A percentile compares a stretch with the other conserved stretches of the same genome.
These are phyloP conservation scores for Nitzschia sp. DNA, from an alignment of 108 stramenopile species.

Conservation along the genomic window DNA sequence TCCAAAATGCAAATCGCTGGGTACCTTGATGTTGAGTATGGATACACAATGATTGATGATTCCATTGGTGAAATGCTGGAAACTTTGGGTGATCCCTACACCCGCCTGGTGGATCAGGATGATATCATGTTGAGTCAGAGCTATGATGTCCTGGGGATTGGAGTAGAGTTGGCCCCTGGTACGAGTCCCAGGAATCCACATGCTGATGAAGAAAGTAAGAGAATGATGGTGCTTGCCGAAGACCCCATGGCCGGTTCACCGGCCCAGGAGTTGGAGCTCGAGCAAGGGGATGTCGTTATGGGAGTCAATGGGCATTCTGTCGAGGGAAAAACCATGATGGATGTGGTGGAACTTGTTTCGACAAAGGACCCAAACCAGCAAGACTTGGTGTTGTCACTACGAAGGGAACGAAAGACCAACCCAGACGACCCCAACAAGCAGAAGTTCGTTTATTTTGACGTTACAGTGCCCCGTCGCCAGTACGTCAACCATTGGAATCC, in stretches of 20 bases:
- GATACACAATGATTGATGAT: neutral
- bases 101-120: conserved; percentile 52
- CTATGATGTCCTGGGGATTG: conserved; percentile 86
- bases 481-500: conserved; percentile 64
- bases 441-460: conserved; percentile 19
- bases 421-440: neutral
- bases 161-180: conserved; percentile 31
- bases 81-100: conserved; percentile 78
- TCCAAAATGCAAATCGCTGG: conserved; percentile 12
- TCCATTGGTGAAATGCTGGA: conserved; percentile 61
- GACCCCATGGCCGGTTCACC: conserved; percentile 78
- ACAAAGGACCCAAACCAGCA: conserved; percentile 59
- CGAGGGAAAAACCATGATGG: conserved; percentile 74
- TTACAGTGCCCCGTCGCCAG: conserved; percentile 60
- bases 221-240: conserved; percentile 73
- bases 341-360: conserved; percentile 81
- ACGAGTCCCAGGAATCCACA: conserved; percentile 14
- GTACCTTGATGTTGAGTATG: neutral
- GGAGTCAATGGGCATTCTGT: conserved; percentile 79
- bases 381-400: too few species aligned
- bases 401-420: neutral
- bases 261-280: conserved; percentile 60
- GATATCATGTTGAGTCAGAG: conserved; percentile 75
- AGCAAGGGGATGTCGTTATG: conserved; percentile 67
- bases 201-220: conserved; percentile 66